Evolutionary conservation across 164 flowering plant species (phyloP), one percentile per base, ranked within the genome.

Genomic region (Echeveria elegans): DNA sequence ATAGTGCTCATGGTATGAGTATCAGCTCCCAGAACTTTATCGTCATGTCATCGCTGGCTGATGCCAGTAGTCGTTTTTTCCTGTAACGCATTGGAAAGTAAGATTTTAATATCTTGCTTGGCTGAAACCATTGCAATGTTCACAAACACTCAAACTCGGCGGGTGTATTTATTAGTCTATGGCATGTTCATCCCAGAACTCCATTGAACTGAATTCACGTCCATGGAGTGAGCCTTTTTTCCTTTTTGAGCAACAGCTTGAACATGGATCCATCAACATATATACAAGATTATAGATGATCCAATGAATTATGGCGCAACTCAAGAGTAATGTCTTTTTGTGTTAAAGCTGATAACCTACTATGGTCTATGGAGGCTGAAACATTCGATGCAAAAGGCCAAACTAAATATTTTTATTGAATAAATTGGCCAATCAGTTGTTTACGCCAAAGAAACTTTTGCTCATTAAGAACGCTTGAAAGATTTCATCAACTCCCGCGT

Each of bases 191-290:
- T 97, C 85, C 78, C 85, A 45, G 80, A 74, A 73, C 85, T 79
- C 98, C 98, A 94, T 50, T 85, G 95, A 59, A 94, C 97, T 31
- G 88, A 80, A 78, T 94, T 93, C 66, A 94, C 77, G 70, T 89
- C 97, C 98, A 88, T 88, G 65, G 83, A 83, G 77, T 94, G 97
- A 30, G 97, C 98, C n/a, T n/a, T 70, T 88, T 88, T 64, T 88
- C 97, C 74, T 88, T 85, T 82, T 85, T 89, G 53, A 82, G 69
- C 48, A 89, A 69, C 78, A 88, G 53, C 64, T 79, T 83, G 67
- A 82, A 90, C 28, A 78, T 76, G 73, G 88, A 82, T 68, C 82
- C 94, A 83, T 86, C 88, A 73, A 74, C 82, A 97, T 90, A 82
- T 26, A 52, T 60, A 10, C 29, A 9, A 64, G 63, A 19, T n/a